A percentile compares a stretch with the other conserved stretches of the same genome.
phyloP scores from a whole-genome alignment of 2,329 filamentous ascomycete genomes.

The Diaporthe sp. region DNA sequence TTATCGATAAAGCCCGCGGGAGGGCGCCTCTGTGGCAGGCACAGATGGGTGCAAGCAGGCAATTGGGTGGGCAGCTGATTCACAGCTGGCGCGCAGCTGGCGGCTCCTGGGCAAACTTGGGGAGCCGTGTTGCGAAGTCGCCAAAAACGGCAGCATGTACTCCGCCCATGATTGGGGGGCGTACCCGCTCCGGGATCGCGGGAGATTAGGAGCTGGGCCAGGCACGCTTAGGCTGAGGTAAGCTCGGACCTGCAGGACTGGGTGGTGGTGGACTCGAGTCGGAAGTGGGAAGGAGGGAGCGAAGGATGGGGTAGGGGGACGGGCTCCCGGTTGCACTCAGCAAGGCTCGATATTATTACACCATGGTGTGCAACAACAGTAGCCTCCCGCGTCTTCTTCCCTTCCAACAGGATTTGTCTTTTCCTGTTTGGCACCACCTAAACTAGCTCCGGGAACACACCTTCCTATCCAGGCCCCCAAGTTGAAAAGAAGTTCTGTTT shows the following conservation, averaged over 20 bases:
- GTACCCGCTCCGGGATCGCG: neutral
- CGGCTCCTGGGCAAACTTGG: neutral
- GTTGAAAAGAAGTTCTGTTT: neutral
- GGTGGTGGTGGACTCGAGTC: neutral
- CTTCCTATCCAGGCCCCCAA: slow-evolving; percentile 5
- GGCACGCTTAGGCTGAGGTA: slow-evolving; percentile 15
- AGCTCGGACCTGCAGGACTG: slow-evolving; percentile 6
- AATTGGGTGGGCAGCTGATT: no score
- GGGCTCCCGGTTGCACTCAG: neutral
- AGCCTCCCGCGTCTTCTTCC: slow-evolving; percentile 9
- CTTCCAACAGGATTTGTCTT: slow-evolving; percentile 4
- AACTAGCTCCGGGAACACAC: neutral
- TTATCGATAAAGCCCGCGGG: no score
- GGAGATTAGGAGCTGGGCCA: neutral
- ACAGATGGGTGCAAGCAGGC: no score
- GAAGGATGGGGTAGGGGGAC: neutral
- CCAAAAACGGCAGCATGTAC: neutral
- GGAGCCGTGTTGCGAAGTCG: slow-evolving; percentile 17
- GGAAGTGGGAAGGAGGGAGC: neutral
- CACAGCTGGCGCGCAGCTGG: no score
- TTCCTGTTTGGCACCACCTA: slow-evolving; percentile 7
- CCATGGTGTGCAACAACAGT: neutral
- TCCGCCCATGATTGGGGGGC: neutral
- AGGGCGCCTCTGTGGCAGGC: no score
- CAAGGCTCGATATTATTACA: neutral